Evolutionary conservation across 306 rosid species (phyloP), one percentile per base, ranked within the genome.

Genomic region (Prunus kanzakura): DNA sequence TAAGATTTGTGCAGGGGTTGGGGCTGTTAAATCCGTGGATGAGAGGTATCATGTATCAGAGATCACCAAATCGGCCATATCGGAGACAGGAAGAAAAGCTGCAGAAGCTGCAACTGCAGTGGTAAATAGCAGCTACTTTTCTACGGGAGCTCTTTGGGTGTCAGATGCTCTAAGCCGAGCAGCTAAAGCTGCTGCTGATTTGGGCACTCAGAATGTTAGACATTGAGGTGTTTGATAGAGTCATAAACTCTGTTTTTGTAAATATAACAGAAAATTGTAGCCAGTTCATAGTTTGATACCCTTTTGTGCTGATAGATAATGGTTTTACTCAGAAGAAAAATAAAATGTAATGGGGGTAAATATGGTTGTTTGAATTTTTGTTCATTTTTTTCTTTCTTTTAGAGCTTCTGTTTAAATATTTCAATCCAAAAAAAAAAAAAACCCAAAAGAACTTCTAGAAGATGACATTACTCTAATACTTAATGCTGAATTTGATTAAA

Each of bases 61-160:
- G 82, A 84, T 77, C 70, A 88, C 97, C 83, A 90, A 23, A 77
- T 87, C 80, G 2, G 96, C 98, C 0, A 86, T 89, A 72, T 83
- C 90, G 4, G 92, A 89, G 38, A 88, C 98, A 0, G 97, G 98
- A 82, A 87, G 84, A 81, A 87, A 93, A n/a, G 94, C 93, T 5
- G 78, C 93, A 7, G 84, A 88, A 1, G 98, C 97, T 38, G 94
- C 97, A 19, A 85, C 56, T 71, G 50, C 84, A 5, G 80, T 87
- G 69, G 91, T 81, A 18, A 92, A 81, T 63, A 95, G 91, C 73
- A 83, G 91, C 91, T 95, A 92, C 87, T 90, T 95, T 74, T 85
- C 97, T 0, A 84, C 77, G 85, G 97, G 97, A 72, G 97, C 97
- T 79, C 81, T 90, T 82, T 90, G 94, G 97, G 62, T 90, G 71